Conservation (phyloP, 2,329 filamentous ascomycete species). For the Colletotrichum karsti region DNA sequence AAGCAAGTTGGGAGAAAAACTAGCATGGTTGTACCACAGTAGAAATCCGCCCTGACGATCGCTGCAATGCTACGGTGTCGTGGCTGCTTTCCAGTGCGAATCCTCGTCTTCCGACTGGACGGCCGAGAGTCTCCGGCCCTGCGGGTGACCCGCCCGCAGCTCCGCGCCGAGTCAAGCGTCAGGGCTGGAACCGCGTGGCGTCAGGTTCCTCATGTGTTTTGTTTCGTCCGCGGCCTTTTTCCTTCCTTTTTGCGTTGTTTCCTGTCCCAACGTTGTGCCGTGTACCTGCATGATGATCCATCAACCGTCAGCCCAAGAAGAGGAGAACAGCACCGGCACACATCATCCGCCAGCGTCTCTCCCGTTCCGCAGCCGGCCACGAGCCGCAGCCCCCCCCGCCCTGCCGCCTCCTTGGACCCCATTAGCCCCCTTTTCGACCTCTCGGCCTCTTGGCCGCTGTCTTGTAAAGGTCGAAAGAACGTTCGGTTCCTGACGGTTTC, state of each 20-base stretch:
- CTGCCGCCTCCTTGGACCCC: neutral
- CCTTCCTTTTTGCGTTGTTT: neutral
- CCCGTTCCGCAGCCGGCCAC: neutral
- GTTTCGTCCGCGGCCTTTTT: neutral
- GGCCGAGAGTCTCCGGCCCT: neutral
- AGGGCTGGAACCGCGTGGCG: constrained; percentile 19
- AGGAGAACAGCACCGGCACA: neutral
- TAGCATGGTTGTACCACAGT: neutral
- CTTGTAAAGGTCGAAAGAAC: constrained; percentile 5
- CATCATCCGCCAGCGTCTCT: neutral
- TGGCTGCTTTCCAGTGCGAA: constrained; percentile 5
- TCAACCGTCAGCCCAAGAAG: constrained; percentile 4
- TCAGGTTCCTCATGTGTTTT: neutral
- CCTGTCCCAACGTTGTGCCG: neutral
- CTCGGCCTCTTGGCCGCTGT: neutral
- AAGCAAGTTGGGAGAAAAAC: constrained; percentile 12
- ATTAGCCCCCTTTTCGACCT: neutral
- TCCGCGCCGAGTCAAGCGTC: constrained; percentile 25
- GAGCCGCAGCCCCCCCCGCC: constrained; percentile 3
- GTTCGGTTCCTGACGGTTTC: constrained; percentile 27
- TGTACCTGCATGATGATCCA: constrained; percentile 21
- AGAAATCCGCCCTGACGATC: constrained; percentile 24
- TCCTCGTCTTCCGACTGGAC: constrained; percentile 22
- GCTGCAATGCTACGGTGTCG: constrained; percentile 13
- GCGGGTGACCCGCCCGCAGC: constrained; percentile 10